phyloP scores from a whole-genome alignment of 1,139 yeast genomes.

The Kluyveromyces marxianus region DNA sequence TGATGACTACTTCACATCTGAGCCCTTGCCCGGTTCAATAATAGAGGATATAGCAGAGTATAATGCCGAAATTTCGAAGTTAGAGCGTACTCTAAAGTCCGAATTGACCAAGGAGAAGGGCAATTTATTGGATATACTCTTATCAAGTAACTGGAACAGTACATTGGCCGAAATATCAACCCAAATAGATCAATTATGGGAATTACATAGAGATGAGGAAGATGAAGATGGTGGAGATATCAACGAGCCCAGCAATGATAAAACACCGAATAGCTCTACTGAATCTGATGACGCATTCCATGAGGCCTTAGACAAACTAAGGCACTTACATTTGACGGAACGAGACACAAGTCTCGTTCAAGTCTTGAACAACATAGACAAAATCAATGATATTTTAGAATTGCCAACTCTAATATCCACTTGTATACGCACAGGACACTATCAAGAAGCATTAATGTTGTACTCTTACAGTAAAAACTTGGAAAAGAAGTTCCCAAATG shows the following conservation, averaged over 20 bases:
- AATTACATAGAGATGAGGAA: constrained; percentile 26
- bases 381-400: constrained; percentile 70
- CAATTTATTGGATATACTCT: constrained; percentile 30
- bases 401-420: constrained; percentile 74
- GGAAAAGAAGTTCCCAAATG: constrained; percentile 58
- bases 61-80: constrained; percentile 34
- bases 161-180: constrained; percentile 25
- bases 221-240: constrained; percentile 14
- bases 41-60: constrained; percentile 44
- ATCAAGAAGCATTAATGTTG: constrained; percentile 65
- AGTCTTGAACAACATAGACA: constrained; percentile 58
- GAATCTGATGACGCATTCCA: constrained; percentile 30
- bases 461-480: constrained; percentile 58
- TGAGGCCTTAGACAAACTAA: constrained; percentile 25
- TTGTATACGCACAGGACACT: constrained; percentile 82
- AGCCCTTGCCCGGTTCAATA: constrained; percentile 26
- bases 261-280: constrained; percentile 3
- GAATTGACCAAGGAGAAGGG: constrained; percentile 30
- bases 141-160: constrained; percentile 21
- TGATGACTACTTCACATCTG: constrained; percentile 25
- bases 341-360: constrained; percentile 30
- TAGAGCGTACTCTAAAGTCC: constrained; percentile 33
- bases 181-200: constrained; percentile 31
- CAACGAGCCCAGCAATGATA: constrained; percentile 5
- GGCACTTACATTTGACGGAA: constrained; percentile 11